These are phyloP conservation scores for Cryphonectria nitschkei DNA, from an alignment of 2,329 filamentous ascomycete species.

Conservation along the genomic window DNA sequence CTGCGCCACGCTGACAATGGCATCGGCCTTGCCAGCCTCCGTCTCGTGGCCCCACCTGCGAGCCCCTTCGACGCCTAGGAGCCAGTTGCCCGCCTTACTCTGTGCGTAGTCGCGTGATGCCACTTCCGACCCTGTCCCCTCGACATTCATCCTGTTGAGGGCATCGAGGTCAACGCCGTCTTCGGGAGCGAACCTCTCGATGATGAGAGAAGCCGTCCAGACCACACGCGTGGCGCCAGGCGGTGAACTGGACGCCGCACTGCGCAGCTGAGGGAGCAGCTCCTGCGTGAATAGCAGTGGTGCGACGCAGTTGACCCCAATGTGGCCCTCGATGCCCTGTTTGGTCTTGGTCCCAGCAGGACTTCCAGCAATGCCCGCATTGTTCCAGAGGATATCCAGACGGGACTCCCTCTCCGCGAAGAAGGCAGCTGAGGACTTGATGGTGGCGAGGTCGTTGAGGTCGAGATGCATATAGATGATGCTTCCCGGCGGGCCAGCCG, in stretches of 20 bases:
- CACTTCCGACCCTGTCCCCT: slow-evolving; percentile 17
- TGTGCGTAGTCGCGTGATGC: slow-evolving; percentile 22
- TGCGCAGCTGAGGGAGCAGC: slow-evolving; percentile 40
- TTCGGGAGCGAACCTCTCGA: slow-evolving; percentile 23
- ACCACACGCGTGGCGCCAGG: slow-evolving; percentile 37
- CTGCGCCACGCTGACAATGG: slow-evolving; percentile 24
- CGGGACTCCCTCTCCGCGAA: slow-evolving; percentile 43
- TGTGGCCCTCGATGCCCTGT: slow-evolving; percentile 41
- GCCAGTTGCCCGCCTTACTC: slow-evolving; percentile 28
- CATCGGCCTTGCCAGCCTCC: slow-evolving; percentile 13
- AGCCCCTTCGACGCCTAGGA: slow-evolving; percentile 22
- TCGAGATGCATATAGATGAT: slow-evolving; percentile 44
- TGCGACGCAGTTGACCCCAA: slow-evolving; percentile 42
- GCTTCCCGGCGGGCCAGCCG: slow-evolving; percentile 24
- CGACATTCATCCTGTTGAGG: slow-evolving; percentile 19
- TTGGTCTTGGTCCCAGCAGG: slow-evolving; percentile 32
- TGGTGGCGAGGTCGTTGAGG: slow-evolving; percentile 46
- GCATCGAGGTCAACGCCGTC: slow-evolving; percentile 20
- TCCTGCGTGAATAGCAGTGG: slow-evolving; percentile 41
- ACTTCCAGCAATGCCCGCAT: slow-evolving; percentile 38
- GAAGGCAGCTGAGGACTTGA: slow-evolving; percentile 41
- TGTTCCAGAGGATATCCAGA: slow-evolving; percentile 50
- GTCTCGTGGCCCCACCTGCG: slow-evolving; percentile 19
- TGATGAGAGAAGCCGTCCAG: slow-evolving; percentile 35
- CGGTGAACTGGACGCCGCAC: slow-evolving; percentile 31